Conservation (phyloP, 2,329 filamentous ascomycete genomes). For the Metarhizium robertsii region DNA sequence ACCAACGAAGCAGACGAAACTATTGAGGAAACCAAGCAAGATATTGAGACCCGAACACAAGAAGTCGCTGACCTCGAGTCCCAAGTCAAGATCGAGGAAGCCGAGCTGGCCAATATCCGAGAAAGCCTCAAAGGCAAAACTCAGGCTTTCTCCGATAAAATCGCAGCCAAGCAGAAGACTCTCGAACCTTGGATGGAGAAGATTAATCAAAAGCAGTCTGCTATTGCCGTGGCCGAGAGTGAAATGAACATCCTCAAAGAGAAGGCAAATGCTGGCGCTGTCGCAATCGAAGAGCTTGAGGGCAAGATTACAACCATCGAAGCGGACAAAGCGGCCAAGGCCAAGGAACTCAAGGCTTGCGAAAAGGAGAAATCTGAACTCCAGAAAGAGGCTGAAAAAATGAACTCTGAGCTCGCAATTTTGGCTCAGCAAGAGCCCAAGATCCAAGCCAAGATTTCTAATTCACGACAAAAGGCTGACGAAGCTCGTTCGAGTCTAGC, state of each 20-base stretch:
- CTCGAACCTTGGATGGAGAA: slow-evolving; percentile 95
- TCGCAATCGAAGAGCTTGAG: slow-evolving; percentile 75
- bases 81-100: slow-evolving; percentile 68
- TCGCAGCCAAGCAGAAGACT: slow-evolving; percentile 83
- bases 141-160: slow-evolving; percentile 86
- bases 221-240: slow-evolving; percentile 88
- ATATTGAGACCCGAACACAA: slow-evolving; percentile 66
- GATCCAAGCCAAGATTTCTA: slow-evolving; percentile 75
- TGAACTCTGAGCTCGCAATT: slow-evolving; percentile 63
- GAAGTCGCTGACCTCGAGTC: slow-evolving; percentile 71
- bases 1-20: slow-evolving; percentile 66
- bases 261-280: slow-evolving; percentile 77
- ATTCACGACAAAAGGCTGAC: slow-evolving; percentile 86
- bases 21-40: slow-evolving; percentile 66
- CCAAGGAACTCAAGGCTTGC: slow-evolving; percentile 65
- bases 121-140: slow-evolving; percentile 92
- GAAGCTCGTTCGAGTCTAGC: slow-evolving; percentile 87
- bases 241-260: slow-evolving; percentile 88
- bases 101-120: slow-evolving; percentile 72
- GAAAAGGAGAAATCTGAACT: slow-evolving; percentile 63
- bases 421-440: slow-evolving; percentile 71
- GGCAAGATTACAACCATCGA: slow-evolving; percentile 68
- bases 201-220: slow-evolving; percentile 91
- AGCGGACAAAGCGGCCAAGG: slow-evolving; percentile 60
- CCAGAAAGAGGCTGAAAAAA: slow-evolving; percentile 63